Evolutionary conservation across 208 protist genomes (phyloP), one percentile per base, ranked within the genome.

Genomic region (Acanthamoeba pearcei): DNA sequence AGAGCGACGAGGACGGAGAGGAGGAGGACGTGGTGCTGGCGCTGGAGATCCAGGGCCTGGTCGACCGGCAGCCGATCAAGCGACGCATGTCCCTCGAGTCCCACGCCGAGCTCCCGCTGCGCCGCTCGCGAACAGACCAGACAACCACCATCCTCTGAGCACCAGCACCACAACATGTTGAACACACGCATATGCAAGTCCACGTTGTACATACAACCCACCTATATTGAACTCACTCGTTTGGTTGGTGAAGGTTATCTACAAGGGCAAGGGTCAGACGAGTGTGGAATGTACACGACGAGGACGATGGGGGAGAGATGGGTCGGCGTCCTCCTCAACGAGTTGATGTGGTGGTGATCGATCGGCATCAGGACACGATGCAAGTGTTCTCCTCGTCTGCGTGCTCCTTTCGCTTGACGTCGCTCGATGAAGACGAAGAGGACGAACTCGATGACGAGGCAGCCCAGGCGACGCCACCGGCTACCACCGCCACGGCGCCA

Each of bases 41-140:
- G 15, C 74, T 82, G 74, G 74, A 82, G 74, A 82, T 82, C 42
- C 42, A 53, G 74, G 74, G 74, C 74, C 22, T 82, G 32, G 74
- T 53, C 74, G 74, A 82, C 74, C 74, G 32, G 42, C 74, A 82
- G 74, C 74, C 74, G 9, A 82, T 82, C 74, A 82, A 82, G 74
- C 42, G 74, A 17, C 74, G 74, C 74, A 51, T 55, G 74, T 82
- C 74, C 38, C 74, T 82, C 42, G 42, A 82, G 38, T 82, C 62
- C 27, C 62, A 68, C 62, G 62, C 62, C 62, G 62, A 68, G 27
- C 62, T 29, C 27, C 62, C 62, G 62, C 27, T 68, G 19, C 62
- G 24, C 8, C 27, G 24, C 19, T 27, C 62, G 8, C 62, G 62
- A 17, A 6, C 22, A 53, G 49, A 53, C 10, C 49, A 53, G 3